These are phyloP conservation scores for Aspergillus funiculosus DNA, from an alignment of 495 filamentous ascomycete genomes.

Conservation along the genomic window DNA sequence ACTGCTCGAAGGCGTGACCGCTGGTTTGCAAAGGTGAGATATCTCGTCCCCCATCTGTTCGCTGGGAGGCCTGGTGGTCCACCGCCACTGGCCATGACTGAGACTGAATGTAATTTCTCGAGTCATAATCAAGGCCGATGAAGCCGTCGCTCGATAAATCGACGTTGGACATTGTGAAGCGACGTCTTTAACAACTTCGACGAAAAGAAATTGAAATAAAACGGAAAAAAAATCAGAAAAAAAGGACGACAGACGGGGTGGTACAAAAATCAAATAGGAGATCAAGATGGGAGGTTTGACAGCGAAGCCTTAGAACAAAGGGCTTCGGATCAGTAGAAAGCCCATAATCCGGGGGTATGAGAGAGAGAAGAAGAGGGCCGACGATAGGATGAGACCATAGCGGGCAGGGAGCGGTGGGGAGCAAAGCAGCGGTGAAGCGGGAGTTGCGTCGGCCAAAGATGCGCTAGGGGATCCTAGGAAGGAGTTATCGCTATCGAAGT, in stretches of 20 bases:
- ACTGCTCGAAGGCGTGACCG: slow-evolving; percentile 44
- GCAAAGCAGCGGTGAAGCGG: slow-evolving; percentile 47
- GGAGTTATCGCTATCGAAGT: slow-evolving; percentile 27
- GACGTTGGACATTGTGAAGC: slow-evolving; percentile 39
- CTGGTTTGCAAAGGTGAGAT: slow-evolving; percentile 44
- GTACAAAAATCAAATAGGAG: slow-evolving; percentile 20
- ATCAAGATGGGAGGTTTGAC: slow-evolving; percentile 9
- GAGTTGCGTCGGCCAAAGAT: slow-evolving; percentile 28
- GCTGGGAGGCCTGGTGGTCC: slow-evolving; percentile 34
- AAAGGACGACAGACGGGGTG: slow-evolving; percentile 3
- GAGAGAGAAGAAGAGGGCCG: slow-evolving; percentile 16
- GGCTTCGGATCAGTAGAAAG: slow-evolving; percentile 26
- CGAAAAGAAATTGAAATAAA: slow-evolving; percentile 8
- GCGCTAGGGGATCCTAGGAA: slow-evolving; percentile 34
- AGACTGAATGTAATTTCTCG: slow-evolving; percentile 42
- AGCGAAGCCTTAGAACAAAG: slow-evolving; percentile 23
- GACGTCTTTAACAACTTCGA: slow-evolving; percentile 7
- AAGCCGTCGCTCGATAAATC: slow-evolving; percentile 42
- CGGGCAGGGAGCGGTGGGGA: slow-evolving; percentile 30
- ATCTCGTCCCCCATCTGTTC: slow-evolving; percentile 35
- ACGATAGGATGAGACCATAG: slow-evolving; percentile 33
- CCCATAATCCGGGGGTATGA: slow-evolving; percentile 27
- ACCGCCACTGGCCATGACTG: slow-evolving; percentile 41
- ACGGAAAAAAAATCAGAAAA: slow-evolving; percentile 11
- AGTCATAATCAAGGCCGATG: slow-evolving; percentile 45